Evolutionary conservation across 2,329 filamentous ascomycete species (phyloP).

Genomic region (Trichophyton verrucosum): DNA sequence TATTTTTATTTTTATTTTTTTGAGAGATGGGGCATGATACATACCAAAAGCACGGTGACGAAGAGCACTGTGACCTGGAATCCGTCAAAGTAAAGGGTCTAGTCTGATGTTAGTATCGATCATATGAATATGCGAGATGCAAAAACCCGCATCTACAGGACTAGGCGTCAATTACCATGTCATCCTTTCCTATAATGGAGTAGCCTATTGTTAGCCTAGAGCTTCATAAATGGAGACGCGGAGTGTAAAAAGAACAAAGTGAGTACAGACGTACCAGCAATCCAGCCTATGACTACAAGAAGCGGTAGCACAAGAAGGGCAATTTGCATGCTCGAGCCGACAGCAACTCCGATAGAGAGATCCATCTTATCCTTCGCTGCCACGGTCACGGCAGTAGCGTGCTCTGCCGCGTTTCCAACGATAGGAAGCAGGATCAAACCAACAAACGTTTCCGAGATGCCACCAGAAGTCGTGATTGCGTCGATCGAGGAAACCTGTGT

Average conservation of each 20-base stretch:
- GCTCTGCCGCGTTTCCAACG: slow-evolving; percentile 54
- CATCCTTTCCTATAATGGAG: slow-evolving; percentile 32
- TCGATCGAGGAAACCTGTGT: slow-evolving; percentile 18
- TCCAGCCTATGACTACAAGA: slow-evolving; percentile 50
- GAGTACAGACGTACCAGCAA: slow-evolving; percentile 29
- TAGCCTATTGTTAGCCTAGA: background rate
- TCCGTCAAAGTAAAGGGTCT: slow-evolving; percentile 54
- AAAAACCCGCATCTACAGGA: background rate
- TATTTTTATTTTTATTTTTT: background rate
- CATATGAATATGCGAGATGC: background rate
- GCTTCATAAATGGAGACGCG: background rate
- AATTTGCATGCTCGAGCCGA: slow-evolving; percentile 55
- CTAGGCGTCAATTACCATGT: slow-evolving; percentile 37
- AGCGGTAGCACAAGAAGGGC: slow-evolving; percentile 50
- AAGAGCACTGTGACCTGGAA: slow-evolving; percentile 55
- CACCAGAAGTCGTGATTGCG: slow-evolving; percentile 37
- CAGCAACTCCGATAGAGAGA: slow-evolving; percentile 52
- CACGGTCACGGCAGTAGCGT: slow-evolving; percentile 51
- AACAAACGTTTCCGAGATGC: slow-evolving; percentile 48
- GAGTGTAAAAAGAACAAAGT: background rate
- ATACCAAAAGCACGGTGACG: slow-evolving; percentile 38
- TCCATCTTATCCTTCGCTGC: slow-evolving; percentile 58
- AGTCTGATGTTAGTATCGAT: slow-evolving; percentile 10
- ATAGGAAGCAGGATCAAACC: slow-evolving; percentile 53
- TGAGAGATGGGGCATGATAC: slow-evolving; percentile 24